Conservation (phyloP, 352 stramenopile genomes). For the Saprolegnia parasitica region DNA sequence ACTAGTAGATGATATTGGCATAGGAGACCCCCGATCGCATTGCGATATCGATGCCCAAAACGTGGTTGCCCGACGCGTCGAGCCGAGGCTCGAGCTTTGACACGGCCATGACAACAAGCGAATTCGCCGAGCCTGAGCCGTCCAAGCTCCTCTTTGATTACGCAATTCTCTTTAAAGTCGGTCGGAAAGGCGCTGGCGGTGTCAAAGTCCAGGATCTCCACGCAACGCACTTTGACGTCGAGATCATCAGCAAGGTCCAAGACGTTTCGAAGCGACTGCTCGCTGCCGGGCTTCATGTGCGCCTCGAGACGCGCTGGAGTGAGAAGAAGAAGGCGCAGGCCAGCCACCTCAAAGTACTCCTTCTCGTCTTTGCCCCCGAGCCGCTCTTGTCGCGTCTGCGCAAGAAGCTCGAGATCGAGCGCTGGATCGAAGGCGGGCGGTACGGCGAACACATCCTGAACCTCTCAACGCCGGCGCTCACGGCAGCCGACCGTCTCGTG, state of each 20-base stretch:
- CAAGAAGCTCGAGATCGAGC: conserved; percentile 28
- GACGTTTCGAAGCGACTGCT: conserved; percentile 12
- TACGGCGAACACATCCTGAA: conserved; percentile 25
- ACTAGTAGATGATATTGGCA: too few species aligned
- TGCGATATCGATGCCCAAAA: conserved; percentile 4
- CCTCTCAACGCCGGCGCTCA: conserved; percentile 4
- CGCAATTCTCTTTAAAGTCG: conserved; percentile 24
- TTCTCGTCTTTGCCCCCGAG: conserved; percentile 25
- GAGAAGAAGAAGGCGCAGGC: conserved; percentile 20
- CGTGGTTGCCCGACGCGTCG: neutral
- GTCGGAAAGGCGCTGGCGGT: neutral
- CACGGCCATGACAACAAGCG: neutral
- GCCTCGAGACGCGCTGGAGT: conserved; percentile 9
- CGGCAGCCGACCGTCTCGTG: conserved; percentile 25
- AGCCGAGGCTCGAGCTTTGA: neutral
- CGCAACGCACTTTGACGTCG: neutral
- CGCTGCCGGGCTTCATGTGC: conserved; percentile 15
- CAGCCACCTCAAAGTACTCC: conserved; percentile 24
- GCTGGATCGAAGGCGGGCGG: conserved; percentile 27
- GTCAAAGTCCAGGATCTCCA: neutral
- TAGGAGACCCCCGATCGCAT: too few species aligned
- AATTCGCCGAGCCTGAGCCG: neutral
- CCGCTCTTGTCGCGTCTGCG: conserved; percentile 3
- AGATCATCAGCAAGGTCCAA: neutral
- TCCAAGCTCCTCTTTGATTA: conserved; percentile 24